Base-by-base conservation (phyloP, 768 basidiomycete genomes). In the Termitomyces sp. region DNA sequence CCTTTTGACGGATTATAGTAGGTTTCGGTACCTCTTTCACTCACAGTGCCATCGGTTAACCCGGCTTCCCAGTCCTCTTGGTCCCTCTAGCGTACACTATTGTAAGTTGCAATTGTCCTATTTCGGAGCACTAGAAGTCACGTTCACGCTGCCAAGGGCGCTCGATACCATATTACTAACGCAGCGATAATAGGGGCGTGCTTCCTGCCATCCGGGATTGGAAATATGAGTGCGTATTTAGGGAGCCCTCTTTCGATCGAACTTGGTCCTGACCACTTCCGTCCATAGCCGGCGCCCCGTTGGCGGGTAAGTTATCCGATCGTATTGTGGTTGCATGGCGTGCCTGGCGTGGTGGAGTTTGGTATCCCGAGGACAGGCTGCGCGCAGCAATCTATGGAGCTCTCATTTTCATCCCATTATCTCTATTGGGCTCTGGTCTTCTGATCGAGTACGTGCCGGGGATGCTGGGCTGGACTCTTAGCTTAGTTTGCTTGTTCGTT, bases 311-410 rank as follows among this genome's bases (percentile, higher is more conserved):
- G 16, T 58, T 87, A 0, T 88, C 88, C 0, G 89, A 90, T 65
- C 58, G 61, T 27, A 69, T 78, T 0, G 72, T 90, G 23, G 69
- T 77, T 17, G 65, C 63, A 40, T 84, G 81, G 70, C 77, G 77
- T 16, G 69, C 74, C 45, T 65, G 71, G 5, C 79, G 86, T 23
- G 76, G 75, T 0, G 86, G 85, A 0, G 62, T 72, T 2, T 87
- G 84, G 85, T 78, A 82, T 42, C 87, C 87, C 0, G 87, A 90
- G 66, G 89, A 87, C 60, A 81, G 87, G 5, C 75, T 89, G 25
- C 77, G 83, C 1, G 84, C 77, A 2, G 72, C 79, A 2, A 65
- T 82, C 34, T 61, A 75, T 6, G 81, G 82, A 9, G 76, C 75
- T 4, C 68, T 76, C 0, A 32, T 81, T 17, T 69, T 87, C 29